Evolutionary conservation across 352 stramenopile genomes (phyloP), one percentile per base, ranked within the genome.

Genomic region (Phytophthora podocarpi): DNA sequence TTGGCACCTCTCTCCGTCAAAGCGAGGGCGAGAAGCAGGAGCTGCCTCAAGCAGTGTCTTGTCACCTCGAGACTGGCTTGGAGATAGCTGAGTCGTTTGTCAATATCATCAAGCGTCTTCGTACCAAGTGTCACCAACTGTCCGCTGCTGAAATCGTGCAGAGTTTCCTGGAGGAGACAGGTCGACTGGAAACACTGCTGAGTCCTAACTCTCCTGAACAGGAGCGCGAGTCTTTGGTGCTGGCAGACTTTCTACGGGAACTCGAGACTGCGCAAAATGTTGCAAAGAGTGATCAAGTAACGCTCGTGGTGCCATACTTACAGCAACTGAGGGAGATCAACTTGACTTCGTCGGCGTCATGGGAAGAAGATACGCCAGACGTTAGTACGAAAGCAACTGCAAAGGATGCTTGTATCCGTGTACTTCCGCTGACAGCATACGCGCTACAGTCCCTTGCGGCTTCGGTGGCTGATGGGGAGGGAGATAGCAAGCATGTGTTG

Each of bases 221-320:
- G 23, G 84, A 89, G 8, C 74, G 69, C 1, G 73, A 82, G n/a
- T 74, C 83, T 11, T 66, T 92, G 21, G 75, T 75, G 3, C 51
- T 95, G 1, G 82, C 84, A 8, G 81, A 83, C 31, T 90, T 93
- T 27, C 43, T 95, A 9, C 64, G 72, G 12, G 78, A 90, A 45
- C 76, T 95, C 1, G 77, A 85, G 26, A 74, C 70, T 11, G 80
- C 70, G 8, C 73, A 93, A 53, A 70, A 64, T n/a, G 59, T 90
- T 24, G 76, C 85, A 12, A 58, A 79, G 30, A 92, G 78, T 39
- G 54, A 51, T 21, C 62, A 85, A 39, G 71, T 91, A 20, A 70
- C 83, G 13, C 87, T 95, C 39, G 80, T 95, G 5, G 78, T 76
- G 8, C 85, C 87, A 21, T 93, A 93, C 48, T 64, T 95, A 42